A percentile compares a stretch with the other conserved stretches of the same genome.
Conservation (phyloP, 768 basidiomycete genomes). For the Megacollybia marginata region DNA sequence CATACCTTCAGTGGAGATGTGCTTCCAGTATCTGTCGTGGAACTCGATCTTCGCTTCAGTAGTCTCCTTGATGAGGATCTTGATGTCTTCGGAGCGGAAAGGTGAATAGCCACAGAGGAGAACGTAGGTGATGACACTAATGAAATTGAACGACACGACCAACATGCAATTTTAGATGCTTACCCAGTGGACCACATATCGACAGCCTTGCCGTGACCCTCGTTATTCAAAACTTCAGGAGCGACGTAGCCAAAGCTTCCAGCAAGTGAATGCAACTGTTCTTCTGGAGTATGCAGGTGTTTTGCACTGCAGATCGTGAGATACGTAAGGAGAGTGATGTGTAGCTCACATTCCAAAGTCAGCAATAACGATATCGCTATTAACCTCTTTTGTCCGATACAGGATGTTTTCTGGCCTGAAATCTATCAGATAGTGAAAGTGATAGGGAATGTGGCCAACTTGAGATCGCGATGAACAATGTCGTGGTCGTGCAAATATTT, state of each 20-base stretch:
- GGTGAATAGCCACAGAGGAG: constrained; percentile 94
- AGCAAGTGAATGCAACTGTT: constrained; percentile 64
- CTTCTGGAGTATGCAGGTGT: constrained; percentile 64
- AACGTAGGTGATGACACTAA: constrained; percentile 90
- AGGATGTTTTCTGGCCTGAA: constrained; percentile 91
- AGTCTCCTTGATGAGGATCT: constrained; percentile 77
- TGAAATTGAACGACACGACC: too few species aligned
- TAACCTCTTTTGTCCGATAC: constrained; percentile 67
- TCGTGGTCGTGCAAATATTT: constrained; percentile 86
- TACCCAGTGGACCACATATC: constrained; percentile 94
- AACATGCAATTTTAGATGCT: constrained; percentile 11
- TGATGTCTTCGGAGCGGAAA: constrained; percentile 78
- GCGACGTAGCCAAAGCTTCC: constrained; percentile 89
- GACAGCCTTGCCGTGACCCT: constrained; percentile 87
- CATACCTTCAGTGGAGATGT: constrained; percentile 70
- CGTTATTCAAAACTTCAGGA: constrained; percentile 75
- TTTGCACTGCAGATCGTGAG: constrained; percentile 53
- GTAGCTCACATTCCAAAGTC: constrained; percentile 89
- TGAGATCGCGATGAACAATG: constrained; percentile 95
- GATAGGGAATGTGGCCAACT: constrained; percentile 36
- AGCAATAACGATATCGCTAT: constrained; percentile 88
- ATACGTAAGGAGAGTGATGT: neutral
- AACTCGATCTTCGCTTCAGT: constrained; percentile 80
- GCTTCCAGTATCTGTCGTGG: constrained; percentile 92
- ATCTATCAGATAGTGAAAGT: neutral